Evolutionary conservation across 179 eudicot species (phyloP).

Genomic region (Vitellaria paradoxa): DNA sequence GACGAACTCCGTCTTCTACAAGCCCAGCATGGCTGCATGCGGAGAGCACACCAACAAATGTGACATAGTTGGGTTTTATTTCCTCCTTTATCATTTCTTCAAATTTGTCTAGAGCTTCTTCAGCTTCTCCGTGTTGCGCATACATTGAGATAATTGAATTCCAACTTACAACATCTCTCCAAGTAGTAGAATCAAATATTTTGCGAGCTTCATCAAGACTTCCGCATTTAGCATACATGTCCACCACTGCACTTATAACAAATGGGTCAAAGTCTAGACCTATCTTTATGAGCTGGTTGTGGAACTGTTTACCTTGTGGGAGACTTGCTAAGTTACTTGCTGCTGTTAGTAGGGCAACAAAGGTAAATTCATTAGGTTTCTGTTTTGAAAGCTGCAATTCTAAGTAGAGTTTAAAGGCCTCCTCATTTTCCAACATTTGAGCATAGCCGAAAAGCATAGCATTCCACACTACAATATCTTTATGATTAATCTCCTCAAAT

Average conservation of each 20-base stretch:
- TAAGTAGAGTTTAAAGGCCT: slow-evolving; percentile 51
- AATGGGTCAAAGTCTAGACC: slow-evolving; percentile 46
- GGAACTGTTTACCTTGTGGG: slow-evolving; percentile 55
- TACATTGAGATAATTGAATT: slow-evolving; percentile 61
- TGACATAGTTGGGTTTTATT: slow-evolving; percentile 54
- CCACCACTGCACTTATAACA: slow-evolving; percentile 57
- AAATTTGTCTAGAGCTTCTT: slow-evolving; percentile 55
- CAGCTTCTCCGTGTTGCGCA: slow-evolving; percentile 67
- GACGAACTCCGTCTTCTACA: slow-evolving; percentile 41
- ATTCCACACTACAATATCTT: slow-evolving; percentile 72
- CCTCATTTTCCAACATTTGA: slow-evolving; percentile 48
- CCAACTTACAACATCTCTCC: slow-evolving; percentile 61
- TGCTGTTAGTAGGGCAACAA: slow-evolving; percentile 52
- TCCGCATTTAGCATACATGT: slow-evolving; percentile 82
- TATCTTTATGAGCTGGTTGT: slow-evolving; percentile 44
- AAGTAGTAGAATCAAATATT: slow-evolving; percentile 35
- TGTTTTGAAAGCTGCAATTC: slow-evolving; percentile 36
- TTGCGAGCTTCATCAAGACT: slow-evolving; percentile 47
- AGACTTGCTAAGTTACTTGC: slow-evolving; percentile 61
- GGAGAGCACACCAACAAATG: slow-evolving; percentile 59
- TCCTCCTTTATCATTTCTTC: slow-evolving; percentile 48
- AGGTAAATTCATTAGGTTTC: slow-evolving; percentile 51
- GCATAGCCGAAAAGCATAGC: slow-evolving; percentile 66
- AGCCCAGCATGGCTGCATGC: slow-evolving; percentile 77
- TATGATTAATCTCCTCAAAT: slow-evolving; percentile 53